Conservation (phyloP, 306 rosid genomes). For the Ormosia emarginata region DNA sequence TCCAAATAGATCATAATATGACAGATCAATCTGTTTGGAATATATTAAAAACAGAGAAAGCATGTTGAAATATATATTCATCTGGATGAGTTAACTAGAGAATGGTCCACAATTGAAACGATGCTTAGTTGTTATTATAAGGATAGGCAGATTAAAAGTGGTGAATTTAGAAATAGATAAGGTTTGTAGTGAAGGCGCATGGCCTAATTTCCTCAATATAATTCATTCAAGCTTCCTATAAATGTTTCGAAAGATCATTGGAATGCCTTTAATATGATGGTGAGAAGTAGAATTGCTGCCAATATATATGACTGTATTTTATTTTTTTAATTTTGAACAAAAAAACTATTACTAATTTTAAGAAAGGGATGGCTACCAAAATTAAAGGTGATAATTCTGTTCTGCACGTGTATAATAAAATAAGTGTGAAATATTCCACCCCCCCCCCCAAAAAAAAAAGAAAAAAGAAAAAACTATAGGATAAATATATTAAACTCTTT, state of each 20-base stretch:
- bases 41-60: neutral
- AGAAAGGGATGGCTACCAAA: neutral
- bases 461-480: no score
- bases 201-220: neutral
- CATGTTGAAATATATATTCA: neutral
- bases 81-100: neutral
- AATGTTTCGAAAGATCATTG: neutral
- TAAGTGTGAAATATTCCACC: neutral
- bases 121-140: neutral
- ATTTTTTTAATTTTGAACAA: neutral
- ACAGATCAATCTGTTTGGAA: conserved; percentile 72
- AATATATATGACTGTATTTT: neutral
- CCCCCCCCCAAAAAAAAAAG: no score
- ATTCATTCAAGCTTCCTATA: neutral
- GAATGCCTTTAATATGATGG: neutral
- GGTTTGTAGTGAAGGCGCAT: neutral
- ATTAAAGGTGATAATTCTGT: neutral
- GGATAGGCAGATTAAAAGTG: neutral
- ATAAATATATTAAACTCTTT: no score
- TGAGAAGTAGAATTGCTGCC: neutral
- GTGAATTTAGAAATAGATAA: neutral
- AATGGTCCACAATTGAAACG: neutral
- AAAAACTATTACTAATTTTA: neutral
- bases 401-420: neutral
- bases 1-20: conserved; percentile 81